These are phyloP conservation scores for Pseudogymnoascus sp. DNA, from an alignment of 2,329 filamentous ascomycete species.

Conservation along the genomic window DNA sequence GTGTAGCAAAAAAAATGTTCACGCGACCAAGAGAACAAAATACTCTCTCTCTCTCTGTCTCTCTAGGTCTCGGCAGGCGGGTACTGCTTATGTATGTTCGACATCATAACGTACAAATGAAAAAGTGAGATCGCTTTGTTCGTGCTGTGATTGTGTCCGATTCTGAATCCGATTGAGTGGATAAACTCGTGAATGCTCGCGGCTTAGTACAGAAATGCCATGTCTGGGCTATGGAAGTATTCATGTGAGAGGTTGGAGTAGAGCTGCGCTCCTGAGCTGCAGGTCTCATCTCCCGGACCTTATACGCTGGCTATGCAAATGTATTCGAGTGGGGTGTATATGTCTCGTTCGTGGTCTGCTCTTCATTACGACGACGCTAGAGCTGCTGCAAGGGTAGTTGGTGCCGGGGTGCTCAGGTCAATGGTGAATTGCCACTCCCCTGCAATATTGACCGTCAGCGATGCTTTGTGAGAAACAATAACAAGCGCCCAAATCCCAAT, in stretches of 20 bases:
- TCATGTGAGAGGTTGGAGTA: background rate
- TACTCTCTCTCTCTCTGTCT: background rate
- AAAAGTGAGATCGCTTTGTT: background rate
- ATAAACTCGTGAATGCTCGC: background rate
- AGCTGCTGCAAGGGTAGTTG: background rate
- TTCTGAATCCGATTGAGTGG: background rate
- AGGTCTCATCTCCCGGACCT: background rate
- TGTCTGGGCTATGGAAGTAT: background rate
- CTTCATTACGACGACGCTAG: background rate
- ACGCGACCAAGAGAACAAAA: background rate
- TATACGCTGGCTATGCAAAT: background rate
- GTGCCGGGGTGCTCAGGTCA: background rate
- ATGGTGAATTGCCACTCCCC: slow-evolving; percentile 3
- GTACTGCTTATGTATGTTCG: slow-evolving; percentile 1
- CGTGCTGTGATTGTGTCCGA: background rate
- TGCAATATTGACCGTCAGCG: slow-evolving; percentile 2
- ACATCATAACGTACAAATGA: slow-evolving; percentile 5
- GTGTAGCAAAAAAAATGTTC: background rate
- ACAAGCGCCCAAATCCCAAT: background rate
- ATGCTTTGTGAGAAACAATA: background rate
- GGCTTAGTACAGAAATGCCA: background rate
- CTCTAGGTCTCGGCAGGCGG: background rate
- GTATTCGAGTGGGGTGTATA: background rate
- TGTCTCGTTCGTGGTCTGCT: background rate
- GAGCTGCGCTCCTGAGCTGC: background rate